phyloP scores from a whole-genome alignment of 768 basidiomycete genomes.

The Mycena olivaceomarginata region DNA sequence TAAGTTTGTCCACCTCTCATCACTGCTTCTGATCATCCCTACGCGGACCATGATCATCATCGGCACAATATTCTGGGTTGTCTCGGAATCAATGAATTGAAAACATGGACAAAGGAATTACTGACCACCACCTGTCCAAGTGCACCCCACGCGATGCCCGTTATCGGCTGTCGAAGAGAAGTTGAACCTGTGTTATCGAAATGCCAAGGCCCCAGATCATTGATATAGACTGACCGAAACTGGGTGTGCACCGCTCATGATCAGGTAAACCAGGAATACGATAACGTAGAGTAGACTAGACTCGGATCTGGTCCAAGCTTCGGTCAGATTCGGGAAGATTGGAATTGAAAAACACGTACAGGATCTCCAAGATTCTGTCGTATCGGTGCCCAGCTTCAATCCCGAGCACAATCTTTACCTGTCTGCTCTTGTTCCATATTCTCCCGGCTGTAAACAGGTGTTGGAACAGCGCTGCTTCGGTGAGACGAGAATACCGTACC shows the following conservation, averaged over 20 bases:
- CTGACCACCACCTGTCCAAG: slow-evolving; percentile 24
- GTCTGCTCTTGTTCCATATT: slow-evolving; percentile 9
- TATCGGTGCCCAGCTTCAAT: background rate
- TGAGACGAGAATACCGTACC: background rate
- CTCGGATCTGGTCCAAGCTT: slow-evolving; percentile 10
- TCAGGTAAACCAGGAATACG: background rate
- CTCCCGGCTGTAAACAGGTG: background rate
- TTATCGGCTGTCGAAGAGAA: background rate
- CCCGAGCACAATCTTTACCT: slow-evolving; percentile 7
- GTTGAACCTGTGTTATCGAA: background rate
- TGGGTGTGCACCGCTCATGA: background rate
- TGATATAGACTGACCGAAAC: background rate
- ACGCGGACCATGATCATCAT: slow-evolving; percentile 29
- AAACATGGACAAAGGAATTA: background rate
- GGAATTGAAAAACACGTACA: background rate
- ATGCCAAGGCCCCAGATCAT: no score
- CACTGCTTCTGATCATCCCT: background rate
- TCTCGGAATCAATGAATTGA: background rate
- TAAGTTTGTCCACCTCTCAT: background rate
- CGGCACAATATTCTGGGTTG: slow-evolving; percentile 19
- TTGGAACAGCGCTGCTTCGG: no score
- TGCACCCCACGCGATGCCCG: slow-evolving; percentile 6
- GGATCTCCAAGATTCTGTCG: slow-evolving; percentile 1
- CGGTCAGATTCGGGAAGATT: no score
- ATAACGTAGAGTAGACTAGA: slow-evolving; percentile 26